These are phyloP conservation scores for Lactarius psammicola DNA, from an alignment of 768 basidiomycete genomes.

Conservation along the genomic window DNA sequence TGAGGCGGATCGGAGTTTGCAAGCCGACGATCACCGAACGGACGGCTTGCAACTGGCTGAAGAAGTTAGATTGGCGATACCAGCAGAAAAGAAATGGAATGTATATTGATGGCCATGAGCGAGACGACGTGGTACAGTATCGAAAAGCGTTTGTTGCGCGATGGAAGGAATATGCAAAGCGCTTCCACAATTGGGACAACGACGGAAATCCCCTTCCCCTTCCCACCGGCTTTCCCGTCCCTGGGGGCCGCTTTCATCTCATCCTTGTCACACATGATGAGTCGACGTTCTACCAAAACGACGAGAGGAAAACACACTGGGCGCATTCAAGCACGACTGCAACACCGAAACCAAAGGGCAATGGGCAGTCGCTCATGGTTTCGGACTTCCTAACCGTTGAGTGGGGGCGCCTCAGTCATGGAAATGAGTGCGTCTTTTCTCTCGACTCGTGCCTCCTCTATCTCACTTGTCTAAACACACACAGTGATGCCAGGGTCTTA, in stretches of 20 bases:
- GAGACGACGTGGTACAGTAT: conserved; percentile 38
- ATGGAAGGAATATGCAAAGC: conserved; percentile 22
- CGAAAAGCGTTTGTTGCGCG: conserved; percentile 34
- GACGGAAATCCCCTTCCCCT: conserved; percentile 9
- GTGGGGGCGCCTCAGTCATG: conserved; percentile 34
- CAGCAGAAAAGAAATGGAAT: conserved; percentile 15
- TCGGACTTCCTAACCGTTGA: conserved; percentile 36
- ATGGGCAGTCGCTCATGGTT: conserved; percentile 28
- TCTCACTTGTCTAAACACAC: too few species aligned
- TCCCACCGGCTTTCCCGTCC: too few species aligned
- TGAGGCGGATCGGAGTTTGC: conserved; percentile 37
- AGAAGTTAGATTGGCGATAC: conserved; percentile 36
- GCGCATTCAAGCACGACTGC: too few species aligned
- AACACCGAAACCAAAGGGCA: too few species aligned
- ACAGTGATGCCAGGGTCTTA: conserved; percentile 28
- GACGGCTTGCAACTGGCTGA: conserved; percentile 43
- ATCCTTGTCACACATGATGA: too few species aligned
- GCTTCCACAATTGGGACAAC: not conserved
- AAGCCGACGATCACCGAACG: conserved; percentile 34
- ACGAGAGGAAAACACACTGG: too few species aligned
- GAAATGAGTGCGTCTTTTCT: conserved; percentile 26
- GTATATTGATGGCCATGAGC: conserved; percentile 35
- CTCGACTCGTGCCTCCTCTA: too few species aligned
- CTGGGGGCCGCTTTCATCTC: too few species aligned
- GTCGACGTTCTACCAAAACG: too few species aligned